A percentile compares a stretch with the other conserved stretches of the same genome.
Conservation (phyloP, 352 stramenopile species). For the Phytophthora constricta region DNA sequence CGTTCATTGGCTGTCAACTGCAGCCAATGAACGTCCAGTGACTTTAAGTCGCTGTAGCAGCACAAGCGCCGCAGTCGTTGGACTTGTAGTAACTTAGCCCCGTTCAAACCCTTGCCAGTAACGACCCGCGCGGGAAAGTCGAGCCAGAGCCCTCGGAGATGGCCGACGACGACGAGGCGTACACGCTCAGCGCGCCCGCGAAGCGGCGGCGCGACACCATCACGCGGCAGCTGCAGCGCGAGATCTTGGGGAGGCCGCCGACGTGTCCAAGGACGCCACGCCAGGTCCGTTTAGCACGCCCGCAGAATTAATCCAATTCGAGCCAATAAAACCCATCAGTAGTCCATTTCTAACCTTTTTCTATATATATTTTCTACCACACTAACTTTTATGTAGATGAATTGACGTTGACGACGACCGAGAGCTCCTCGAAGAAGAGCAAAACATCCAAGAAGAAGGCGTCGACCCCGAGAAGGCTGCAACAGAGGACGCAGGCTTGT, state of each 20-base stretch:
- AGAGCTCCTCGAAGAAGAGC: neutral
- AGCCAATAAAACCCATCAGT: too few species aligned
- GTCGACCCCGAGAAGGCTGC: conserved; percentile 9
- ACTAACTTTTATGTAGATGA: neutral
- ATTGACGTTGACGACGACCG: neutral
- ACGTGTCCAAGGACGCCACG: neutral
- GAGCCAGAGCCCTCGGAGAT: conserved; percentile 17
- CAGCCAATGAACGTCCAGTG: too few species aligned
- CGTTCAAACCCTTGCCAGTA: neutral
- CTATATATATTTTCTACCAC: too few species aligned
- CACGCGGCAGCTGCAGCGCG: conserved; percentile 65
- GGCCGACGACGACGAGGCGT: conserved; percentile 25
- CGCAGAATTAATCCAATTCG: neutral
- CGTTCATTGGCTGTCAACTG: too few species aligned
- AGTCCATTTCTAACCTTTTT: too few species aligned
- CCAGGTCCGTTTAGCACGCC: neutral
- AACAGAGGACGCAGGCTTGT: conserved; percentile 20
- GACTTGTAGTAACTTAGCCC: too few species aligned
- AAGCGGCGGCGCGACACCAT: conserved; percentile 49
- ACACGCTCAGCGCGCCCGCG: conserved; percentile 42
- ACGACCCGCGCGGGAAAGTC: neutral
- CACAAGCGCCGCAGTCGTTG: too few species aligned
- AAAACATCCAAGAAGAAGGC: neutral
- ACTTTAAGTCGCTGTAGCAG: too few species aligned
- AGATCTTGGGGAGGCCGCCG: conserved; percentile 48